A percentile compares a stretch with the other conserved stretches of the same genome.
phyloP scores from a whole-genome alignment of 2,329 filamentous ascomycete species.

The Aspergillus hiratsukae region DNA sequence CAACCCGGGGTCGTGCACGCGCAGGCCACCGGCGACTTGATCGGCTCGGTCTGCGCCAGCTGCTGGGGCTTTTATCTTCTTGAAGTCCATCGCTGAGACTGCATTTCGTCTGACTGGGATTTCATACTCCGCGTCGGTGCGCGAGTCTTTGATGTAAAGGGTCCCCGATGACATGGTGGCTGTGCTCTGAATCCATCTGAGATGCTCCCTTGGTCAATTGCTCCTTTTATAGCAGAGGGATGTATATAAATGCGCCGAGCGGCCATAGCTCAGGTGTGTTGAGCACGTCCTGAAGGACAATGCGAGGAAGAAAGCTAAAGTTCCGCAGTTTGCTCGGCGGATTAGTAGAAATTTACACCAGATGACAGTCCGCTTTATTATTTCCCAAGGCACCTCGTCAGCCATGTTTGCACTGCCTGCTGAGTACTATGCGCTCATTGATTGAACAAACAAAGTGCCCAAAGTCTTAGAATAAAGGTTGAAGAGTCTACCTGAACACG shows the following conservation, averaged over 20 bases:
- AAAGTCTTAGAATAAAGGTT: too few species aligned
- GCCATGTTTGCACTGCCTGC: too few species aligned
- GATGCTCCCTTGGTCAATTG: background rate
- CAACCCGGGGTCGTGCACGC: conserved; percentile 32
- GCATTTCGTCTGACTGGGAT: conserved; percentile 28
- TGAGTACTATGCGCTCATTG: background rate
- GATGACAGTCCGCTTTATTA: background rate
- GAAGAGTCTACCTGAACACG: too few species aligned
- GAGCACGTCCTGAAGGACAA: background rate
- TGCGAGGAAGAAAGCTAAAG: background rate
- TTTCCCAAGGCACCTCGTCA: too few species aligned
- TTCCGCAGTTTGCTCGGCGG: background rate
- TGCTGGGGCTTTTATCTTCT: conserved; percentile 20
- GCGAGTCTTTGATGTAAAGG: conserved; percentile 24
- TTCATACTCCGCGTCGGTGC: conserved; percentile 23
- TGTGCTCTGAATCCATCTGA: background rate
- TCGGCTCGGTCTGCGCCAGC: conserved; percentile 16
- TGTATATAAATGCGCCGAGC: background rate
- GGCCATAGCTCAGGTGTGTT: background rate
- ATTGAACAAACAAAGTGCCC: background rate
- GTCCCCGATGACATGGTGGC: conserved; percentile 14
- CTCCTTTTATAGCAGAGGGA: background rate
- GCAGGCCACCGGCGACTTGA: conserved; percentile 23
- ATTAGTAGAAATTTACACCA: background rate
- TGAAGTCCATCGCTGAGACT: conserved; percentile 25